A percentile compares a stretch with the other conserved stretches of the same genome.
Evolutionary conservation across 176 grass and related monocot genomes (phyloP).

Genomic region (Rhynchospora breviuscula): DNA sequence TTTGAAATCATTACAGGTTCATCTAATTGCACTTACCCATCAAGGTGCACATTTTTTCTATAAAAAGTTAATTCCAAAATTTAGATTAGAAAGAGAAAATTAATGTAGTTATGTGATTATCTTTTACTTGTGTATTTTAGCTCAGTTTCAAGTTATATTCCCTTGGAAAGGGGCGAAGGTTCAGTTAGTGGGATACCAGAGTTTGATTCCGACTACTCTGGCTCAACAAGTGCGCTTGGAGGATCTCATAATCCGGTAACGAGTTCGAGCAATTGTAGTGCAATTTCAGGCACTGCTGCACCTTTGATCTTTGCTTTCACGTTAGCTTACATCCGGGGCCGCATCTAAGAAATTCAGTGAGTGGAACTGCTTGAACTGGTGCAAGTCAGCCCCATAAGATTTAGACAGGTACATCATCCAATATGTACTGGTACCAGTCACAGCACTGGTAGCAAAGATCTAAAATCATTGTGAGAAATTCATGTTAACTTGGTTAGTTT

Average conservation of each 20-base stretch:
- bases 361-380: neutral
- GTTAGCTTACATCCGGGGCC: neutral
- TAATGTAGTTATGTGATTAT: neutral
- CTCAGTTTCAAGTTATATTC: neutral
- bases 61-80: neutral
- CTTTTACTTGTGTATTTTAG: neutral
- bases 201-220: neutral
- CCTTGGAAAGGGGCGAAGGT: neutral
- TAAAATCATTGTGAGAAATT: neutral
- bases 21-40: neutral
- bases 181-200: neutral
- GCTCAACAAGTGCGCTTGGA: neutral
- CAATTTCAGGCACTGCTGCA: neutral
- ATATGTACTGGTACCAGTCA: neutral
- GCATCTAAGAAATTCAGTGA: neutral
- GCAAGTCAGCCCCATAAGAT: neutral
- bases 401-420: neutral
- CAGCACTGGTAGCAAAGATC: neutral
- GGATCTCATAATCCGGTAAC: neutral
- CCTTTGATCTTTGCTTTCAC: neutral
- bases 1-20: slow-evolving; percentile 3
- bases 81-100: neutral
- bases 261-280: neutral
- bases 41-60: neutral
- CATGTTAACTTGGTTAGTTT: neutral